Evolutionary conservation across 192 early-diverging fungal genomes (phyloP).

Genomic region (Jimgerdemannia lactiflua): DNA sequence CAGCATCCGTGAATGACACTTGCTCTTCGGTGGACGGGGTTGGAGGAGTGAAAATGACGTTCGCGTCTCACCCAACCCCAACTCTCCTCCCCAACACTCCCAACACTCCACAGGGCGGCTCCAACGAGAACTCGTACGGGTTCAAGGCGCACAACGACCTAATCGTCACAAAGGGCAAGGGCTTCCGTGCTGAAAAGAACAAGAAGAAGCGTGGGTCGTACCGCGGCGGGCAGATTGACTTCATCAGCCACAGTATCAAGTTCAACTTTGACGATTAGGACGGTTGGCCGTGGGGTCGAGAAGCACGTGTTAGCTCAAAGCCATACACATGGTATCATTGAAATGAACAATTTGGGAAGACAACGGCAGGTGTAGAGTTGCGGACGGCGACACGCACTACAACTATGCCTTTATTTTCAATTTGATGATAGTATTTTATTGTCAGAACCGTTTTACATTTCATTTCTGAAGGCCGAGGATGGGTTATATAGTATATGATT

Average conservation of each 20-base stretch:
- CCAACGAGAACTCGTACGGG: slow-evolving; percentile 74
- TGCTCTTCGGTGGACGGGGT: background rate
- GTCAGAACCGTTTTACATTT: too few species aligned
- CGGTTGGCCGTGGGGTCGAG: too few species aligned
- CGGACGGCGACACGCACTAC: too few species aligned
- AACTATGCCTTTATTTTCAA: too few species aligned
- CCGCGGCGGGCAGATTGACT: slow-evolving; percentile 87
- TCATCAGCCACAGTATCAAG: slow-evolving; percentile 86
- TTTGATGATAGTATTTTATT: too few species aligned
- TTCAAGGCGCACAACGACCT: slow-evolving; percentile 92
- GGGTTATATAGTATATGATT: too few species aligned
- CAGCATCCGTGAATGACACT: background rate
- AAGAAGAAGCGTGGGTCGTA: slow-evolving; percentile 98
- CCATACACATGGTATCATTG: too few species aligned
- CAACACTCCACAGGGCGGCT: slow-evolving; percentile 45
- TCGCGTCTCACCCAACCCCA: background rate
- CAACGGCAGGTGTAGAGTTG: too few species aligned
- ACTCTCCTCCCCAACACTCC: slow-evolving; percentile 25
- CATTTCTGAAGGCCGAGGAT: too few species aligned
- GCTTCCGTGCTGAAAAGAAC: slow-evolving; percentile 94
- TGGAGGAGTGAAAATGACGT: background rate
- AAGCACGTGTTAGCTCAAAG: too few species aligned
- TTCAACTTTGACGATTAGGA: slow-evolving; percentile 44
- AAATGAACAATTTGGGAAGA: too few species aligned
- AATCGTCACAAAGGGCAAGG: slow-evolving; percentile 85